Conservation (phyloP, 768 basidiomycete genomes). For the Boletus rubescentipes region DNA sequence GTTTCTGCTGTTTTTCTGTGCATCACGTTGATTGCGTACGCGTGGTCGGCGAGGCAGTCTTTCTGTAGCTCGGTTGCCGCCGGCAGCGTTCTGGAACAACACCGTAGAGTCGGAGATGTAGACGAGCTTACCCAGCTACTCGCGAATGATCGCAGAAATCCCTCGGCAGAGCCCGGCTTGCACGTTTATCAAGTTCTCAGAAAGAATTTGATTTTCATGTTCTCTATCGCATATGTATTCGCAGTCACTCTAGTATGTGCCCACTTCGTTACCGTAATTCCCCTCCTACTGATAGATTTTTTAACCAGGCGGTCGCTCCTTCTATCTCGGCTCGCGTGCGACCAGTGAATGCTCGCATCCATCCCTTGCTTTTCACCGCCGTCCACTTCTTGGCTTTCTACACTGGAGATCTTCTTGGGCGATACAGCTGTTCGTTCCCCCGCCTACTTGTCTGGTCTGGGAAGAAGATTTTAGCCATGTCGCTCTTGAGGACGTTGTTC, state of each 20-base stretch:
- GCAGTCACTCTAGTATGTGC: neutral
- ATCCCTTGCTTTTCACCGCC: conserved; percentile 29
- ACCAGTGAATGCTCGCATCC: neutral
- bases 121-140: neutral
- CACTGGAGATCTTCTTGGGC: conserved; percentile 66
- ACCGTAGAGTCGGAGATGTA: neutral
- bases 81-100: neutral
- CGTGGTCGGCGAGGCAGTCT: neutral
- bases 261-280: neutral
- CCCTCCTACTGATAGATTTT: conserved; percentile 3
- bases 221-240: neutral
- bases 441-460: conserved; percentile 54
- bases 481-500: conserved; percentile 1
- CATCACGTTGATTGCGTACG: neutral
- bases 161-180: neutral
- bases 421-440: conserved; percentile 71
- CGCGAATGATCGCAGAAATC: neutral
- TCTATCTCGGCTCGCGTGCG: neutral
- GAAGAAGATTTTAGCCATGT: conserved; percentile 3
- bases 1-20: neutral
- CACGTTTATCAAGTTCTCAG: neutral
- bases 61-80: neutral
- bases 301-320: neutral
- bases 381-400: conserved; percentile 77
- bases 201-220: neutral